Conservation (phyloP, 805 yeast genomes). For the Kazachstania taianensis region DNA sequence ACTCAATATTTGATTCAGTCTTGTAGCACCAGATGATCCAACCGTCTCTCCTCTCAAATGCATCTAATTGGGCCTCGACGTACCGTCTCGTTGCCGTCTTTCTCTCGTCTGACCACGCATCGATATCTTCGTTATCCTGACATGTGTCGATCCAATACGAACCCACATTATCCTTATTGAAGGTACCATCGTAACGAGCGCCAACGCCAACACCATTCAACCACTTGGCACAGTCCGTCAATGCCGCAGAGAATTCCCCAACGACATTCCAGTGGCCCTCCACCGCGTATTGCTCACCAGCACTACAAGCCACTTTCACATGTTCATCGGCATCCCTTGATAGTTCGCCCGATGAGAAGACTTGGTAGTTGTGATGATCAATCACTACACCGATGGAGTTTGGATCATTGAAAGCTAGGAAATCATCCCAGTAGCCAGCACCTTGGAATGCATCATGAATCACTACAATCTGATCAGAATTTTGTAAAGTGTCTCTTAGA, state of each 20-base stretch:
- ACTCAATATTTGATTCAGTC: conserved; percentile 72
- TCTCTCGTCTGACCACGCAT: conserved; percentile 50
- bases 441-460: conserved; percentile 77
- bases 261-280: conserved; percentile 67
- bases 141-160: conserved; percentile 49
- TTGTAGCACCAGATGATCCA: conserved; percentile 96
- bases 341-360: conserved; percentile 59
- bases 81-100: conserved; percentile 52
- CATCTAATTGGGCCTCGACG: conserved; percentile 87
- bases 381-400: conserved; percentile 57
- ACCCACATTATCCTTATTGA: conserved; percentile 27
- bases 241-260: conserved; percentile 90
- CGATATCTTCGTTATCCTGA: conserved; percentile 36
- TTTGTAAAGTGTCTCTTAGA: conserved; percentile 43
- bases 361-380: conserved; percentile 90
- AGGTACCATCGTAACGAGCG: conserved; percentile 67
- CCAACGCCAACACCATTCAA: conserved; percentile 80
- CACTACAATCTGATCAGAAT: conserved; percentile 43
- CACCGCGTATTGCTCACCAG: conserved; percentile 34
- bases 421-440: conserved; percentile 52
- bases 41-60: conserved; percentile 64
- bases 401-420: conserved; percentile 34
- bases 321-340: conserved; percentile 51
- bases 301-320: conserved; percentile 42
- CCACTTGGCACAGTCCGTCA: conserved; percentile 88